phyloP scores from a whole-genome alignment of 352 stramenopile species.

The Globisporangium viniferum region DNA sequence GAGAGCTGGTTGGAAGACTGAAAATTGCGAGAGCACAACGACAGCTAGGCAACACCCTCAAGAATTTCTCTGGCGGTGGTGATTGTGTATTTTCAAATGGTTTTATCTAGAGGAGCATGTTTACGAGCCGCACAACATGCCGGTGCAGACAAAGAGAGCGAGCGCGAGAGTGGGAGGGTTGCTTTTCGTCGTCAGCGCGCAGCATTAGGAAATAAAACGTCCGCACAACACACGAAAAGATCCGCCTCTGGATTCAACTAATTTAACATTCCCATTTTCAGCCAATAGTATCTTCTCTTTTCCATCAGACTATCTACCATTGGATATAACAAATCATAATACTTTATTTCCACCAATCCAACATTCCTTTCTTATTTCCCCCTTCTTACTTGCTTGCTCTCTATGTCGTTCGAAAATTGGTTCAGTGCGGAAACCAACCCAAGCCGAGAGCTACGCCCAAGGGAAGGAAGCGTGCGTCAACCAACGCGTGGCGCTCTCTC shows the following conservation, averaged over 20 bases:
- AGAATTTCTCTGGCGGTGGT: neutral
- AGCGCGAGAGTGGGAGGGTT: neutral
- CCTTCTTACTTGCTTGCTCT: neutral
- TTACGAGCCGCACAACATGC: neutral
- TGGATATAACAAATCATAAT: neutral
- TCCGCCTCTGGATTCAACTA: neutral
- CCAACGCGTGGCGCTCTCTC: neutral
- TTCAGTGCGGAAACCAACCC: slow-evolving; percentile 1
- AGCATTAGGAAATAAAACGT: slow-evolving; percentile 14
- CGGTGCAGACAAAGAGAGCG: neutral
- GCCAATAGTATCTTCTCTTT: neutral
- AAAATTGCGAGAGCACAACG: neutral
- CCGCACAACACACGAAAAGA: slow-evolving; percentile 3
- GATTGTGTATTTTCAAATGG: neutral
- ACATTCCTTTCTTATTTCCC: neutral
- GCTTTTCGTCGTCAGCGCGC: slow-evolving; percentile 3
- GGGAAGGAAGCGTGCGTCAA: neutral
- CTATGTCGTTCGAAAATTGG: slow-evolving; percentile 10
- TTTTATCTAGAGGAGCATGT: neutral
- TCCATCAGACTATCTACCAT: neutral
- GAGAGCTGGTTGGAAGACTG: neutral
- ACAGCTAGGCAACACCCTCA: neutral
- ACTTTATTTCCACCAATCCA: neutral
- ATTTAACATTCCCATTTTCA: neutral
- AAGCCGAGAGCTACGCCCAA: neutral